Percentiles rank a stretch among this genome's conserved stretches.
phyloP scores from a whole-genome alignment of 495 filamentous ascomycete species.

The Hypoxylon cercidicola region DNA sequence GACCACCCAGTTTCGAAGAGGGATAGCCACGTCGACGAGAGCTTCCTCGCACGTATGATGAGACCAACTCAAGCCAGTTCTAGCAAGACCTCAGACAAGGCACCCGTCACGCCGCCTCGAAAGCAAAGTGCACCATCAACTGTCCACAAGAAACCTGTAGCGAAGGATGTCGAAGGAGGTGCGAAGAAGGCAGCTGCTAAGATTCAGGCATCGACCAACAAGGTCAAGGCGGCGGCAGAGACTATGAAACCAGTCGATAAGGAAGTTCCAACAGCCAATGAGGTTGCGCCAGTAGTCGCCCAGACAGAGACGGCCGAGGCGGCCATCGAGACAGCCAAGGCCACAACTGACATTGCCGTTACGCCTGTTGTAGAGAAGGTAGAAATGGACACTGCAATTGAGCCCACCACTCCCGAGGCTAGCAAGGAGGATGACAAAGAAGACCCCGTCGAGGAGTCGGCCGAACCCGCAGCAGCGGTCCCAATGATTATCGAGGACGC shows the following conservation, averaged over 20 bases:
- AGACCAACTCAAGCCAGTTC: slow-evolving; percentile 83
- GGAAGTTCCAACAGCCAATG: slow-evolving; percentile 42
- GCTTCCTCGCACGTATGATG: slow-evolving; percentile 94
- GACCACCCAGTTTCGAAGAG: slow-evolving; percentile 55
- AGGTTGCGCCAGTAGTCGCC: slow-evolving; percentile 46
- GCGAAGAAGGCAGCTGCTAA: slow-evolving; percentile 46
- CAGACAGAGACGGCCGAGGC: slow-evolving; percentile 47
- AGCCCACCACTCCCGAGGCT: slow-evolving; percentile 6
- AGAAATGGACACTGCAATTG: slow-evolving; percentile 16
- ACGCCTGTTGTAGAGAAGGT: slow-evolving; percentile 22
- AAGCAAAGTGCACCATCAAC: slow-evolving; percentile 40
- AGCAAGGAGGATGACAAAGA: slow-evolving; percentile 8
- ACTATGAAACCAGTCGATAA: slow-evolving; percentile 33
- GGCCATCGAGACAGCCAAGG: slow-evolving; percentile 39
- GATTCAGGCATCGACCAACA: slow-evolving; percentile 35
- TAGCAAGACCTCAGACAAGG: slow-evolving; percentile 79
- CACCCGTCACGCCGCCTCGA: slow-evolving; percentile 54
- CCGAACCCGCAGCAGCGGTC: slow-evolving; percentile 15
- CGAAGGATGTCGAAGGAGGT: slow-evolving; percentile 37
- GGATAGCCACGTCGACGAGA: slow-evolving; percentile 68
- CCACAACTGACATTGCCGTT: slow-evolving; percentile 29
- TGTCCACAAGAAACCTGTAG: slow-evolving; percentile 31
- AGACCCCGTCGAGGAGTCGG: slow-evolving; percentile 12
- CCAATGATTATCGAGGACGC: slow-evolving; percentile 30
- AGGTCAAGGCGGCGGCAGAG: slow-evolving; percentile 25